A percentile compares a stretch with the other conserved stretches of the same genome.
phyloP scores from a whole-genome alignment of 306 rosid genomes.

The Acacia crassicarpa region DNA sequence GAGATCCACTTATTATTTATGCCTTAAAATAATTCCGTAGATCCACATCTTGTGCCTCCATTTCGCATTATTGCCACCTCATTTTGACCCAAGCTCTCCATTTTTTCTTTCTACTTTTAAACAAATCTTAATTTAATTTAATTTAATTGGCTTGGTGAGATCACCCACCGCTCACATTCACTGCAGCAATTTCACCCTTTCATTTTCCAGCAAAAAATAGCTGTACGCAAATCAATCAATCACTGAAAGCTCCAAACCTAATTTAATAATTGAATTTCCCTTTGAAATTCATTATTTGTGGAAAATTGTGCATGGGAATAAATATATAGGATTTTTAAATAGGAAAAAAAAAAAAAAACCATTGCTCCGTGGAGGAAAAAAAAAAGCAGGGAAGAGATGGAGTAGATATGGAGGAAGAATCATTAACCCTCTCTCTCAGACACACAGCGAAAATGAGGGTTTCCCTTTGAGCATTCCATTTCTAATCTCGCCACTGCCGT shows the following conservation, averaged over 20 bases:
- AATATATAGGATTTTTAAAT: neutral
- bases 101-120: neutral
- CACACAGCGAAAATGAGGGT: slow-evolving; percentile 17
- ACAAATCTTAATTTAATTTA: neutral
- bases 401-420: neutral
- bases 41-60: slow-evolving; percentile 39
- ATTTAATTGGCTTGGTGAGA: neutral
- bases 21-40: slow-evolving; percentile 32
- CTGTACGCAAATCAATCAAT: neutral
- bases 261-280: neutral
- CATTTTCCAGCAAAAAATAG: neutral
- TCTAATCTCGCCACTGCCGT: slow-evolving; percentile 8
- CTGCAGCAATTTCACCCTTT: neutral
- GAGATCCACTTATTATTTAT: slow-evolving; percentile 37
- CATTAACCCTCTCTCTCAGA: neutral
- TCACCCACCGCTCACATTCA: neutral
- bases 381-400: neutral
- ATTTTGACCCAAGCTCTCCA: slow-evolving; percentile 40
- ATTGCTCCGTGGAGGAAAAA: neutral
- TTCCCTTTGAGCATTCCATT: slow-evolving; percentile 24
- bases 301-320: neutral
- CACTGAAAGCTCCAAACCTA: neutral
- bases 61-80: slow-evolving; percentile 19
- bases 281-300: neutral
- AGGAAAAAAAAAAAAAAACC: neutral